phyloP scores from a whole-genome alignment of 306 rosid species.

The Bauhinia variegata region DNA sequence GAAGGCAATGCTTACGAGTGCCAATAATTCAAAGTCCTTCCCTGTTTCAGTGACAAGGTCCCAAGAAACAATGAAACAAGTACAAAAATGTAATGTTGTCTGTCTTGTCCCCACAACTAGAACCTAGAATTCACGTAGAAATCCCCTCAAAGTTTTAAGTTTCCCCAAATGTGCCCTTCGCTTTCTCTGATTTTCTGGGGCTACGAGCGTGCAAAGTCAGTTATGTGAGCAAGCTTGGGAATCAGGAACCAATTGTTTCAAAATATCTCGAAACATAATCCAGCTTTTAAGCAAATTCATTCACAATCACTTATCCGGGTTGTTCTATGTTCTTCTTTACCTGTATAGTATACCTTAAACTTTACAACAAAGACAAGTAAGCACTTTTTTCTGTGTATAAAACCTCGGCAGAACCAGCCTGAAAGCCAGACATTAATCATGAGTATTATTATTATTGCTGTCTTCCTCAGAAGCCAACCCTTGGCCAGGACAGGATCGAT shows the following conservation, averaged over 20 bases:
- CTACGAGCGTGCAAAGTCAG: not conserved
- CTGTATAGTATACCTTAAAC: conserved; percentile 35
- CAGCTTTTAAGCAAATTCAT: too few relatives aligned
- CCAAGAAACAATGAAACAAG: conserved; percentile 33
- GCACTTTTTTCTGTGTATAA: not conserved
- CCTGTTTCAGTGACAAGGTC: conserved; percentile 5
- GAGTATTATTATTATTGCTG: conserved; percentile 42
- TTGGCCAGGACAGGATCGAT: conserved; percentile 54
- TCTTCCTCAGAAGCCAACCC: conserved; percentile 39
- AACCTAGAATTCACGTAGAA: conserved; percentile 38
- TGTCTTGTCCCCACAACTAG: conserved; percentile 44
- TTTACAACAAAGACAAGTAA: conserved; percentile 45
- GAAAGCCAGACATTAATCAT: conserved; percentile 40
- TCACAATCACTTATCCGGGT: not conserved
- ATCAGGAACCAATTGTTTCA: too few relatives aligned
- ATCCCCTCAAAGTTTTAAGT: conserved; percentile 42
- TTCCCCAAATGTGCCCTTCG: conserved; percentile 24
- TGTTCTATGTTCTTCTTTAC: conserved; percentile 39
- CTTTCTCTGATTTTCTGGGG: not conserved
- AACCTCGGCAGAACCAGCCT: conserved; percentile 30
- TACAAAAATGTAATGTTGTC: conserved; percentile 35
- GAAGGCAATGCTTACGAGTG: not conserved
- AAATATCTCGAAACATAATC: too few relatives aligned
- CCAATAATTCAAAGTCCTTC: conserved; percentile 5
- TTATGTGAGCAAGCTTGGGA: conserved; percentile 23